phyloP scores from a whole-genome alignment of 192 early-diverging fungal genomes.

The Pilobolus umbonatus region DNA sequence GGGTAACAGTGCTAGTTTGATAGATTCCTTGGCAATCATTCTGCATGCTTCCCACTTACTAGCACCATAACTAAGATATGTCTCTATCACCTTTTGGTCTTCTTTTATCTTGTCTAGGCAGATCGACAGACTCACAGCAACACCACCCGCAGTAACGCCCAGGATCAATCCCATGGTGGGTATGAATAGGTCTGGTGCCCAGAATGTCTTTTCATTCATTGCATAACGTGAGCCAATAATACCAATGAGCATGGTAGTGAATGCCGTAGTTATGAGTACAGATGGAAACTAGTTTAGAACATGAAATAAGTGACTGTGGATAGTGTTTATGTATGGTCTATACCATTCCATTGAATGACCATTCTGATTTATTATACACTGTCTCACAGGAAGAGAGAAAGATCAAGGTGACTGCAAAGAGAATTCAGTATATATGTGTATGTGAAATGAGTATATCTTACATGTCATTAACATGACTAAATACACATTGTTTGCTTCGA shows the following conservation, averaged over 20 bases:
- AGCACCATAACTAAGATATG: constrained; percentile 67
- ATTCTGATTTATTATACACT: constrained; percentile 64
- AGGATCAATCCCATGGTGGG: constrained; percentile 85
- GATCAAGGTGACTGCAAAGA: constrained; percentile 45
- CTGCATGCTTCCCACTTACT: constrained; percentile 77
- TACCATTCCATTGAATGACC: constrained; percentile 69
- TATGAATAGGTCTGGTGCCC: constrained; percentile 69
- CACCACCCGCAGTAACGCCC: constrained; percentile 69
- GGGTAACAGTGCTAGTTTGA: constrained; percentile 70
- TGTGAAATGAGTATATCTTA: constrained; percentile 25
- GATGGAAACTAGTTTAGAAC: constrained; percentile 35
- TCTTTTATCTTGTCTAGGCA: constrained; percentile 51
- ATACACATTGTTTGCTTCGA: constrained; percentile 55
- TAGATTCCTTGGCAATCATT: constrained; percentile 63
- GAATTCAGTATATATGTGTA: neutral
- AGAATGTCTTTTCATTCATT: constrained; percentile 66
- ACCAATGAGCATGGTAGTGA: constrained; percentile 47
- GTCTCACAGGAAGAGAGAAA: constrained; percentile 61
- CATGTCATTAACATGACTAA: constrained; percentile 58
- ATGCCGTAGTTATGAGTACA: constrained; percentile 38
- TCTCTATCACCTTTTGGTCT: constrained; percentile 20
- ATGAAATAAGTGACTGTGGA: neutral
- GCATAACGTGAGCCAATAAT: constrained; percentile 66
- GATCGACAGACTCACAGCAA: constrained; percentile 57
- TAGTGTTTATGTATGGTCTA: neutral